Conservation (phyloP, 2,329 filamentous ascomycete genomes). For the Simplicillium aogashimaense region DNA sequence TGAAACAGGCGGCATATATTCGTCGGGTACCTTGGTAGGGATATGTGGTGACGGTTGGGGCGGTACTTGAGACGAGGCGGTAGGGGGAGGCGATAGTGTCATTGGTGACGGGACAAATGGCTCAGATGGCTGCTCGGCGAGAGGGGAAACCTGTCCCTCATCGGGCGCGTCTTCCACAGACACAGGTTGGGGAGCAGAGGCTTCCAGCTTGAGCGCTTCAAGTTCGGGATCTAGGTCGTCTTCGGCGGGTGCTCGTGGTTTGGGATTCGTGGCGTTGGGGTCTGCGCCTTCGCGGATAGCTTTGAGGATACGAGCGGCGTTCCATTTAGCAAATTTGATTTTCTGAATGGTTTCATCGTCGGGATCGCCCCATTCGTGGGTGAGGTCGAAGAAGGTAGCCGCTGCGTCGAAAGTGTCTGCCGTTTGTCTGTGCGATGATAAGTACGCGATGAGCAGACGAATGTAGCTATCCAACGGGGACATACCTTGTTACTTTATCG, state of each 20-base stretch:
- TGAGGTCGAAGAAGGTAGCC: slow-evolving; percentile 81
- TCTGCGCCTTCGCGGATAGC: slow-evolving; percentile 86
- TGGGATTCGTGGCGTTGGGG: slow-evolving; percentile 84
- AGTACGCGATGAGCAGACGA: neutral
- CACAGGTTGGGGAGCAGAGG: slow-evolving; percentile 26
- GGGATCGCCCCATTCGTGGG: slow-evolving; percentile 70
- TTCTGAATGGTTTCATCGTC: slow-evolving; percentile 73
- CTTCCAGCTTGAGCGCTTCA: slow-evolving; percentile 53
- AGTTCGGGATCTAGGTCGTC: slow-evolving; percentile 24
- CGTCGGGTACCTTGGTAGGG: slow-evolving; percentile 13
- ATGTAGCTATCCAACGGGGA: neutral
- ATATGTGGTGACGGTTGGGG: slow-evolving; percentile 18
- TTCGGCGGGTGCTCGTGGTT: slow-evolving; percentile 30
- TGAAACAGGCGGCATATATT: slow-evolving; percentile 12
- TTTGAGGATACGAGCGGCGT: slow-evolving; percentile 81
- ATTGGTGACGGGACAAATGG: slow-evolving; percentile 10
- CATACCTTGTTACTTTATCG: slow-evolving; percentile 71
- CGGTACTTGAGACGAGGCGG: slow-evolving; percentile 13
- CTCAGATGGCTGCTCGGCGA: slow-evolving; percentile 12
- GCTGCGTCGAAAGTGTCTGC: slow-evolving; percentile 91
- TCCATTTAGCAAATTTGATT: slow-evolving; percentile 95
- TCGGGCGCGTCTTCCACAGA: slow-evolving; percentile 46
- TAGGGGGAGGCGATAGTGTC: slow-evolving; percentile 4
- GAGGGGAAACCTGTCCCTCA: slow-evolving; percentile 16
- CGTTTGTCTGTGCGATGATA: slow-evolving; percentile 54